Evolutionary conservation across 164 flowering plant genomes (phyloP).

Genomic region (Aristolochia californica): DNA sequence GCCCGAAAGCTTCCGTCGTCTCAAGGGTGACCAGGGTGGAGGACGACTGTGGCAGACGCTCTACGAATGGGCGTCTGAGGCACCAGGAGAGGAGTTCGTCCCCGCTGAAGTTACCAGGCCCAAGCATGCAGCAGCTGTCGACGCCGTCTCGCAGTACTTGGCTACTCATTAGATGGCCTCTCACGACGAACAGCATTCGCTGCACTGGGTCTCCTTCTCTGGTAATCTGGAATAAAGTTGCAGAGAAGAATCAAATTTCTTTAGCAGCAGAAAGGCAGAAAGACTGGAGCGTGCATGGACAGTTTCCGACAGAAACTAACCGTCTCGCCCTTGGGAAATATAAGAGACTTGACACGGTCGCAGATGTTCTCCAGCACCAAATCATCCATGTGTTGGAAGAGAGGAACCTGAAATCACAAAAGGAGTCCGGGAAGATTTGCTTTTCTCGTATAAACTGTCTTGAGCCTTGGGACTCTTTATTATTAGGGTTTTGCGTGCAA

Average conservation of each 20-base stretch:
- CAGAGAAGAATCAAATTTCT: no score
- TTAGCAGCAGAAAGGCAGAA: no score
- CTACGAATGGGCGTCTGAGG: constrained; percentile 69
- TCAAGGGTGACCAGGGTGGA: constrained; percentile 69
- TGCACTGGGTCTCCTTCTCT: constrained; percentile 94
- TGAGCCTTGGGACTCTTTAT: no score
- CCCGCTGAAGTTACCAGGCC: constrained; percentile 95
- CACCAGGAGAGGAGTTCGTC: constrained; percentile 97
- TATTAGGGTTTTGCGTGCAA: no score
- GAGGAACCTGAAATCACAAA: no score
- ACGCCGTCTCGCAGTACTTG: constrained; percentile 82
- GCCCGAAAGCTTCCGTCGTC: constrained; percentile 83
- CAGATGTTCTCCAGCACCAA: constrained; percentile 87
- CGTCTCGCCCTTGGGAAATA: constrained; percentile 86
- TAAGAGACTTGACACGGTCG: constrained; percentile 87
- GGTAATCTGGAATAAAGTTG: constrained; percentile 64
- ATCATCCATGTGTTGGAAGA: constrained; percentile 96
- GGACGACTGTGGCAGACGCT: constrained; percentile 82
- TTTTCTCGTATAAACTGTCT: no score
- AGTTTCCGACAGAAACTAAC: no score
- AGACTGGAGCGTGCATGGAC: no score
- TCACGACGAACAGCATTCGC: constrained; percentile 80
- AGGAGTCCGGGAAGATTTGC: no score
- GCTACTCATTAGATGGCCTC: constrained; percentile 92
- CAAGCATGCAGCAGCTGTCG: constrained; percentile 89